Percentiles rank a stretch among this genome's conserved stretches.
These are phyloP conservation scores for Stenogyne calaminthoides DNA, from an alignment of 305 asterid genomes.

Conservation along the genomic window DNA sequence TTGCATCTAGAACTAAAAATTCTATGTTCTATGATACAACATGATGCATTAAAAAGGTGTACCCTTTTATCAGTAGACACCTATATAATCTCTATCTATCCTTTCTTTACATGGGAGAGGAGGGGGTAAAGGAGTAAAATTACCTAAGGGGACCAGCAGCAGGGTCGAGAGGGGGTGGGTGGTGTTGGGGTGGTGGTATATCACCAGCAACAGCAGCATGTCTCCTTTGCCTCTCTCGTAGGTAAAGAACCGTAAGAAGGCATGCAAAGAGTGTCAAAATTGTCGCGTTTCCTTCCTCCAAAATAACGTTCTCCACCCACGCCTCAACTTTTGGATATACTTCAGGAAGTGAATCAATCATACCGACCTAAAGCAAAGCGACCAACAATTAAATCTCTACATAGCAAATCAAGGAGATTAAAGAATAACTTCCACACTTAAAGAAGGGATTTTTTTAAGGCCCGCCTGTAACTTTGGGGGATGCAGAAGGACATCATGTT, in stretches of 20 bases:
- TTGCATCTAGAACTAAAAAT: slow-evolving; percentile 23
- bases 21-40: slow-evolving; percentile 36
- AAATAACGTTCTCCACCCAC: slow-evolving; percentile 79
- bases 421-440: not conserved
- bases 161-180: slow-evolving; percentile 55
- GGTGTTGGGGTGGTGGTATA: slow-evolving; percentile 50
- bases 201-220: slow-evolving; percentile 61
- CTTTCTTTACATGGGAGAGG: not conserved
- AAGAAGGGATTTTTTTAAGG: too few species aligned
- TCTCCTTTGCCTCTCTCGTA: slow-evolving; percentile 88
- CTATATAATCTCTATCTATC: slow-evolving; percentile 1
- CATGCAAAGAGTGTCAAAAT: slow-evolving; percentile 86
- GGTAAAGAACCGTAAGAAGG: slow-evolving; percentile 86
- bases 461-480: too few species aligned
- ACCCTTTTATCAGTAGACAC: slow-evolving; percentile 10
- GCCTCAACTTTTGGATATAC: slow-evolving; percentile 75
- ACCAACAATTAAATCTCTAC: not conserved
- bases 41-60: slow-evolving; percentile 21
- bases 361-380: slow-evolving; percentile 45
- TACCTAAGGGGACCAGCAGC: slow-evolving; percentile 37
- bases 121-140: slow-evolving; percentile 3
- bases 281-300: slow-evolving; percentile 99
- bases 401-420: slow-evolving; percentile 7
- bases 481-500: too few species aligned
- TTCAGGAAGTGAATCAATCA: slow-evolving; percentile 83